phyloP scores from a whole-genome alignment of 202 grass and related monocot species.

The Setaria italica region DNA sequence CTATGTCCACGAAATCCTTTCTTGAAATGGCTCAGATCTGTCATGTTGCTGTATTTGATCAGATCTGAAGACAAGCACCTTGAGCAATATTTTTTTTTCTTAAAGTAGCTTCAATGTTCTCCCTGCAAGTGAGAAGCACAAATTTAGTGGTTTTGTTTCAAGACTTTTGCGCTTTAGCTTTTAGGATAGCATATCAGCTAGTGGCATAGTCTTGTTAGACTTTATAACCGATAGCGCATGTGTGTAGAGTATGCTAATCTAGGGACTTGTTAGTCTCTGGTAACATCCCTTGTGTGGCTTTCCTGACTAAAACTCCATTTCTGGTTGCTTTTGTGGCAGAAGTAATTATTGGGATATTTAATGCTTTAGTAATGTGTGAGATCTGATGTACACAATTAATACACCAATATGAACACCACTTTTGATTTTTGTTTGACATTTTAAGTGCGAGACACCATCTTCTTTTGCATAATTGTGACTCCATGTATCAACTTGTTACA shows the following conservation, averaged over 20 bases:
- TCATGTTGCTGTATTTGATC: neutral
- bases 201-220: neutral
- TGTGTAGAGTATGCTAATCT: neutral
- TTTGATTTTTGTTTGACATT: constrained; percentile 35
- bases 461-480: constrained; percentile 25
- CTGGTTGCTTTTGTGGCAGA: neutral
- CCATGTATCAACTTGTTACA: constrained; percentile 37
- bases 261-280: neutral
- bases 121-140: neutral
- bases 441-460: constrained; percentile 5
- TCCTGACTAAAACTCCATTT: constrained; percentile 3
- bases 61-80: constrained; percentile 4
- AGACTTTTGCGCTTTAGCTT: neutral
- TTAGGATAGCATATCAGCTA: neutral
- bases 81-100: neutral
- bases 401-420: neutral
- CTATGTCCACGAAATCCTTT: constrained; percentile 26
- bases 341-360: constrained; percentile 9
- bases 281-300: neutral
- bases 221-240: neutral
- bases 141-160: neutral
- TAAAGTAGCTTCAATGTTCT: neutral
- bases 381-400: constrained; percentile 25
- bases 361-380: constrained; percentile 5
- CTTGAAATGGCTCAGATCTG: constrained; percentile 19